A percentile compares a stretch with the other conserved stretches of the same genome.
These are phyloP conservation scores for Danielia reshetovae DNA, from an alignment of 805 yeast species.

Conservation along the genomic window DNA sequence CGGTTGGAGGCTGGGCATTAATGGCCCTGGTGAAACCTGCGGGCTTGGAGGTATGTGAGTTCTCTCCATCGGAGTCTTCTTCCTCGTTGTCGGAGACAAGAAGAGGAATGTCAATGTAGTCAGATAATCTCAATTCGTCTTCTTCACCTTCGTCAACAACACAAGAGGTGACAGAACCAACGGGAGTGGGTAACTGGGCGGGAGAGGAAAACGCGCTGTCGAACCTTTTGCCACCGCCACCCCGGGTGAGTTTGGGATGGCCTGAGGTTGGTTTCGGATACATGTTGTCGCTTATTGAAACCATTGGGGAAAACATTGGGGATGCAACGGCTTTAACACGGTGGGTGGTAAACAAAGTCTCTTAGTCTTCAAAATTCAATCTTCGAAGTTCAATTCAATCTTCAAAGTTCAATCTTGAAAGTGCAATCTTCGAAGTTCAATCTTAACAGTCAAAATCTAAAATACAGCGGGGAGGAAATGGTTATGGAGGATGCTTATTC, in stretches of 20 bases:
- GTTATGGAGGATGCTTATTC: constrained; percentile 3
- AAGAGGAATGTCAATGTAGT: constrained; percentile 28
- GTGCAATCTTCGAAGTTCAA: too few species aligned
- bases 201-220: constrained; percentile 4
- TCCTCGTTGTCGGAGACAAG: constrained; percentile 31
- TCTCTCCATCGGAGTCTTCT: constrained; percentile 26
- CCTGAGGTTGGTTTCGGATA: constrained; percentile 4
- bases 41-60: constrained; percentile 7
- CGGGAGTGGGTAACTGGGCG: constrained; percentile 4
- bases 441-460: too few species aligned
- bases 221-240: neutral
- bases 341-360: too few species aligned
- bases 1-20: constrained; percentile 4
- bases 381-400: too few species aligned
- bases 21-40: neutral
- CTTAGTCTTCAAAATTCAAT: too few species aligned
- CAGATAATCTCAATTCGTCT: constrained; percentile 14
- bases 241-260: constrained; percentile 1
- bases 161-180: constrained; percentile 6
- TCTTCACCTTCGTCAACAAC: constrained; percentile 3
- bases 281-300: constrained; percentile 11
- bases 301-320: constrained; percentile 10
- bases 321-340: too few species aligned
- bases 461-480: too few species aligned
- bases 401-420: too few species aligned